Conservation (phyloP, 2,329 filamentous ascomycete genomes). For the Zymoseptoria ardabiliae region DNA sequence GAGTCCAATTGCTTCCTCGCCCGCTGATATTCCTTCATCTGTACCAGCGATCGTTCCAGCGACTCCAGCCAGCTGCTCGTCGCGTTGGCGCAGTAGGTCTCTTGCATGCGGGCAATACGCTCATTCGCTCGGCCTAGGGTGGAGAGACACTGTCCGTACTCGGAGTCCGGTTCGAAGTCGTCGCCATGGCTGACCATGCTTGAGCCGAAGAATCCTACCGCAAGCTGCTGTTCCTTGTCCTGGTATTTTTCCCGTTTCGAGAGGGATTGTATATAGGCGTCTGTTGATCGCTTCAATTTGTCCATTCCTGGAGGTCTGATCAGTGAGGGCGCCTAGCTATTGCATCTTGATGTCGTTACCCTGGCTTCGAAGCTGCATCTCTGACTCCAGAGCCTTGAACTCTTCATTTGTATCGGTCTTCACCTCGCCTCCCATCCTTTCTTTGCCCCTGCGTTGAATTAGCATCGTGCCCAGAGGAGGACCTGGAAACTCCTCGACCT, state of each 20-base stretch:
- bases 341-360: slow-evolving; percentile 46
- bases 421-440: slow-evolving; percentile 88
- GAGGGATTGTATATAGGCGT: slow-evolving; percentile 77
- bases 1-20: slow-evolving; percentile 91
- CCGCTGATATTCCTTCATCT: slow-evolving; percentile 95
- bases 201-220: slow-evolving; percentile 70
- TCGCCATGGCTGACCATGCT: slow-evolving; percentile 85
- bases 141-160: slow-evolving; percentile 81
- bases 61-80: slow-evolving; percentile 83
- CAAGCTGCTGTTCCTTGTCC: slow-evolving; percentile 79
- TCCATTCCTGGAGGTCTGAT: slow-evolving; percentile 64
- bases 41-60: slow-evolving; percentile 78
- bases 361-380: slow-evolving; percentile 84
- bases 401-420: slow-evolving; percentile 83
- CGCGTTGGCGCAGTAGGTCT: slow-evolving; percentile 69
- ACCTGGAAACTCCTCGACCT: not conserved
- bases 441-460: slow-evolving; percentile 56
- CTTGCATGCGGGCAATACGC: slow-evolving; percentile 75
- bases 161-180: slow-evolving; percentile 83
- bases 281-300: slow-evolving; percentile 78
- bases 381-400: slow-evolving; percentile 80
- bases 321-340: not conserved
- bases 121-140: slow-evolving; percentile 79
- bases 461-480: not conserved
- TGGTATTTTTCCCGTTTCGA: slow-evolving; percentile 77